Conservation (phyloP, 352 stramenopile species). For the Pilasporangium apinafurcum region DNA sequence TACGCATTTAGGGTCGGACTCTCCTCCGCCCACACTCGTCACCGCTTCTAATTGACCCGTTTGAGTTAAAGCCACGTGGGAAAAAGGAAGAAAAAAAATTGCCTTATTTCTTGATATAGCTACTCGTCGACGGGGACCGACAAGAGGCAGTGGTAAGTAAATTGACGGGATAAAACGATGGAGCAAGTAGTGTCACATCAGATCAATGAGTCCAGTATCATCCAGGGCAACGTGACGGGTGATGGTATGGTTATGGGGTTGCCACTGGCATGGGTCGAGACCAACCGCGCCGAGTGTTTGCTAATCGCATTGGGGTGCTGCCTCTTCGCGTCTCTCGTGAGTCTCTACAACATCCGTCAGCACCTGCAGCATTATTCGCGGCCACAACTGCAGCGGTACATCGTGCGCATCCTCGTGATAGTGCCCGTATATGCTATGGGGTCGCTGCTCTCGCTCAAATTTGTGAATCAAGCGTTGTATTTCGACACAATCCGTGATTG, state of each 20-base stretch:
- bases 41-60: no score
- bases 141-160: no score
- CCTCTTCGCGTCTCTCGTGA: conserved; percentile 49
- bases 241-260: conserved; percentile 49
- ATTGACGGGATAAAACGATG: no score
- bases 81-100: no score
- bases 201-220: conserved; percentile 64
- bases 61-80: no score
- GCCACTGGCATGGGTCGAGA: conserved; percentile 69
- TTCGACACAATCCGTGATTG: conserved; percentile 87
- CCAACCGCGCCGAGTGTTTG: conserved; percentile 39
- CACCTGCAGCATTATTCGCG: conserved; percentile 82
- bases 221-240: conserved; percentile 63
- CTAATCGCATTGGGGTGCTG: conserved; percentile 56
- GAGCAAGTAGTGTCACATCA: not conserved
- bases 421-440: conserved; percentile 84
- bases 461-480: conserved; percentile 75
- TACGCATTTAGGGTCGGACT: no score
- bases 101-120: no score
- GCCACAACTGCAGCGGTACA: conserved; percentile 81
- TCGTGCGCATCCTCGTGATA: conserved; percentile 84
- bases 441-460: conserved; percentile 77
- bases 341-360: conserved; percentile 81
- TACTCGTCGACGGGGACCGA: no score
- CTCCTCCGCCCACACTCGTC: no score